A percentile compares a stretch with the other conserved stretches of the same genome.
These are phyloP conservation scores for Jaenimonas drosophilae DNA, from an alignment of 208 protist species.

Conservation along the genomic window DNA sequence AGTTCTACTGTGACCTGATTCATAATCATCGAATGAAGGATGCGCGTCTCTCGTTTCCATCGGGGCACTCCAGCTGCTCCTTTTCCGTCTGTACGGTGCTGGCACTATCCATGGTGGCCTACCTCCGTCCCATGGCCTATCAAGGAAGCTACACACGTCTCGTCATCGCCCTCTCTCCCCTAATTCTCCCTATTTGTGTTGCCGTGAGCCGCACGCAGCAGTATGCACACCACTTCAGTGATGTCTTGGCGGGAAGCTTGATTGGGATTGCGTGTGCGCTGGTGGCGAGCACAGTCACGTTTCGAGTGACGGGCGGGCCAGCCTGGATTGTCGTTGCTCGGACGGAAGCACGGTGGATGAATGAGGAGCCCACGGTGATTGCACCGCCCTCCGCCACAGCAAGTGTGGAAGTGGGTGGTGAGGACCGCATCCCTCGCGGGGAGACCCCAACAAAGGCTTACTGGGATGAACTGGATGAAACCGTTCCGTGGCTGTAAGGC, in stretches of 20 bases:
- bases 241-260: slow-evolving; percentile 64
- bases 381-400: no score
- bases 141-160: slow-evolving; percentile 63
- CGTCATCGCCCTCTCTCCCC: slow-evolving; percentile 35
- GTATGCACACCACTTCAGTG: slow-evolving; percentile 82
- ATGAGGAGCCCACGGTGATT: no score
- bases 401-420: no score
- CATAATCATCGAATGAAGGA: slow-evolving; percentile 30
- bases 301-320: slow-evolving; percentile 24
- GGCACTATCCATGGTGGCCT: slow-evolving; percentile 54
- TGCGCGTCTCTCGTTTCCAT: slow-evolving; percentile 87
- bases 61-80: slow-evolving; percentile 81
- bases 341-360: no score
- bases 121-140: slow-evolving; percentile 46
- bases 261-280: slow-evolving; percentile 41
- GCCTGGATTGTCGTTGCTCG: slow-evolving; percentile 21
- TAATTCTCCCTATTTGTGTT: slow-evolving; percentile 46
- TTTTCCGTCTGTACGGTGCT: slow-evolving; percentile 66
- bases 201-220: slow-evolving; percentile 78
- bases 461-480: no score
- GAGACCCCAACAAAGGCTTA: no score
- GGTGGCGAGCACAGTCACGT: slow-evolving; percentile 27
- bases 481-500: no score
- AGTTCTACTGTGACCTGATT: slow-evolving; percentile 54
- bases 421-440: no score